These are phyloP conservation scores for Tolypocladium pustulatum DNA, from an alignment of 2,329 filamentous ascomycete genomes.

Conservation along the genomic window DNA sequence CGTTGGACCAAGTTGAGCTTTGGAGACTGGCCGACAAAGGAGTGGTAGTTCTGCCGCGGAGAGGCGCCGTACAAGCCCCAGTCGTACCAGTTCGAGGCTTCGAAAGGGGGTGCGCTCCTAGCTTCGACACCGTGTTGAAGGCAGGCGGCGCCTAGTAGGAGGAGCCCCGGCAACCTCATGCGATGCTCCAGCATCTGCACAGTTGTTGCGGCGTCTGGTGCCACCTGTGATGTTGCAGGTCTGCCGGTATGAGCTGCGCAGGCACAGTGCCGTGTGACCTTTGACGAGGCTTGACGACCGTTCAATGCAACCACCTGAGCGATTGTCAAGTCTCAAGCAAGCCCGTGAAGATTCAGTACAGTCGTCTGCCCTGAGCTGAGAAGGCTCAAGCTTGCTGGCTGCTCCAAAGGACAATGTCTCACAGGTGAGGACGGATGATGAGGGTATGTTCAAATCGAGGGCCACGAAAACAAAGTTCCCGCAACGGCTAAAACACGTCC, in stretches of 20 bases:
- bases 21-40: constrained; percentile 16
- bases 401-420: too few species aligned
- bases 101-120: not conserved
- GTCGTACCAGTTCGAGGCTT: constrained; percentile 8
- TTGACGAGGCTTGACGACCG: not conserved
- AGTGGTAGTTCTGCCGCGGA: constrained; percentile 9
- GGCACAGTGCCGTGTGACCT: not conserved
- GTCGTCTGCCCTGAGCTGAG: not conserved
- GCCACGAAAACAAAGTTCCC: not conserved
- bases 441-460: not conserved
- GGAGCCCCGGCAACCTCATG: not conserved
- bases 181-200: not conserved
- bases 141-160: not conserved
- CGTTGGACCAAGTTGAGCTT: constrained; percentile 18
- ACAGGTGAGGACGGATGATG: not conserved
- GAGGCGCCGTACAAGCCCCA: constrained; percentile 13
- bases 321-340: not conserved
- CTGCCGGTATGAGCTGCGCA: not conserved
- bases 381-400: not conserved
- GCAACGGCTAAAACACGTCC: not conserved
- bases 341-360: not conserved
- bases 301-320: not conserved
- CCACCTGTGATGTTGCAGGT: not conserved
- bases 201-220: not conserved
- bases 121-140: not conserved